A percentile compares a stretch with the other conserved stretches of the same genome.
Conservation (phyloP, 2,329 filamentous ascomycete species). For the Tolypocladium capitatum region DNA sequence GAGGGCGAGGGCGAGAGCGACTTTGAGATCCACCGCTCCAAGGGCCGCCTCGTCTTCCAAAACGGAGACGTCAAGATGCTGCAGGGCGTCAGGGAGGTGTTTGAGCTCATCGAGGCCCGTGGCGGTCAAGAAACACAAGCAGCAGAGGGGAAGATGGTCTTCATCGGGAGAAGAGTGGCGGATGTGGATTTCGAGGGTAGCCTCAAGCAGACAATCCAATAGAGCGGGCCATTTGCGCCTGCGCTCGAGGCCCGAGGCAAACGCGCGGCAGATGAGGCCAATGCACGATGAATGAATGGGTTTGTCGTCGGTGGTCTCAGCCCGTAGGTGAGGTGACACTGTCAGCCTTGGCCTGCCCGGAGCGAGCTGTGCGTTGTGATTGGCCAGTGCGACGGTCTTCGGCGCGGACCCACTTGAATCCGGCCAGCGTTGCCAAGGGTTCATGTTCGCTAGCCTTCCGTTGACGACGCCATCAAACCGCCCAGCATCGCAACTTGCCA, state of each 20-base stretch:
- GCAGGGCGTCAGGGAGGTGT: slow-evolving; percentile 86
- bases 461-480: slow-evolving; percentile 9
- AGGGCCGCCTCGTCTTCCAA: slow-evolving; percentile 58
- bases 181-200: slow-evolving; percentile 38
- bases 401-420: slow-evolving; percentile 27
- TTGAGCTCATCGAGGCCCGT: slow-evolving; percentile 67
- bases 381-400: slow-evolving; percentile 13
- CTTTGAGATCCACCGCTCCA: slow-evolving; percentile 80
- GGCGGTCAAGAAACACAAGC: slow-evolving; percentile 15
- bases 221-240: background rate
- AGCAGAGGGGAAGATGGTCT: slow-evolving; percentile 42
- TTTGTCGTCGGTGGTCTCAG: background rate
- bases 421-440: slow-evolving; percentile 14
- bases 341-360: background rate
- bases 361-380: slow-evolving; percentile 9
- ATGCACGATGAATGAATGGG: background rate
- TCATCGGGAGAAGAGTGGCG: slow-evolving; percentile 46
- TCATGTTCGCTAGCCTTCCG: slow-evolving; percentile 12
- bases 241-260: background rate
- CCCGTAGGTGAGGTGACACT: background rate
- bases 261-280: background rate
- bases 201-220: slow-evolving; percentile 16
- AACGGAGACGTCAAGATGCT: slow-evolving; percentile 61
- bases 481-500: slow-evolving; percentile 1
- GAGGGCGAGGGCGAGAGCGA: slow-evolving; percentile 17